Evolutionary conservation across 2,329 filamentous ascomycete species (phyloP).

Genomic region (Amesomyces nigricolor): DNA sequence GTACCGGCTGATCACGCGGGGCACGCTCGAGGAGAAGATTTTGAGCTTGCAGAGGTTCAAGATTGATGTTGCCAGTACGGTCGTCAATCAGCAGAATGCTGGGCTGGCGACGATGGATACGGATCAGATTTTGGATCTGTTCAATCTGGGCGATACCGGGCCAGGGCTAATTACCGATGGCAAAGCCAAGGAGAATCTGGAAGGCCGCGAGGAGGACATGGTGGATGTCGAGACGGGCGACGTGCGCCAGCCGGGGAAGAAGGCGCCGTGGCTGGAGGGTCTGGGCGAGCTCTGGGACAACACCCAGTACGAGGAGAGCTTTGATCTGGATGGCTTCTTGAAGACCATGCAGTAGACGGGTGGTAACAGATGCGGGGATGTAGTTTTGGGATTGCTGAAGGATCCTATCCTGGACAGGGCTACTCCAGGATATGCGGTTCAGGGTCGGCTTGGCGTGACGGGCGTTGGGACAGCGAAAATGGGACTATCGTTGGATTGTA

Average conservation of each 20-base stretch:
- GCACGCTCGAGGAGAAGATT: constrained; percentile 97
- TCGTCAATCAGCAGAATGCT: constrained; percentile 98
- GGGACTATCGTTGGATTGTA: constrained; percentile 11
- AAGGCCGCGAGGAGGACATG: constrained; percentile 73
- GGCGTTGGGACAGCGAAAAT: constrained; percentile 1
- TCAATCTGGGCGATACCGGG: constrained; percentile 78
- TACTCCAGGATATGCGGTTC: not conserved
- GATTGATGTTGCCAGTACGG: constrained; percentile 95
- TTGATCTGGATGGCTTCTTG: constrained; percentile 91
- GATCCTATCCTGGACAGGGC: not conserved
- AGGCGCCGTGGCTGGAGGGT: constrained; percentile 85
- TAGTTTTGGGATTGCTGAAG: not conserved
- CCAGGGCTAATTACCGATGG: constrained; percentile 60
- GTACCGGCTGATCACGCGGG: constrained; percentile 91
- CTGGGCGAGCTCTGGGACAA: constrained; percentile 96
- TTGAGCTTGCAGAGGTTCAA: constrained; percentile 97
- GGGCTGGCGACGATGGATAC: constrained; percentile 95
- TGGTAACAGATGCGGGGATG: not conserved
- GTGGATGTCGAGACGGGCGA: constrained; percentile 90
- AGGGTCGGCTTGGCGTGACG: not conserved
- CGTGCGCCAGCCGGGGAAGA: constrained; percentile 90
- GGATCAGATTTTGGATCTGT: constrained; percentile 93
- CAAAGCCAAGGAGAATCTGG: constrained; percentile 46
- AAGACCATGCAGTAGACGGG: constrained; percentile 69
- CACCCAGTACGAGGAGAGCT: constrained; percentile 95